Percentiles rank a stretch among this genome's conserved stretches.
phyloP scores from a whole-genome alignment of 2,329 filamentous ascomycete genomes.

The Hirsutella thompsonii region DNA sequence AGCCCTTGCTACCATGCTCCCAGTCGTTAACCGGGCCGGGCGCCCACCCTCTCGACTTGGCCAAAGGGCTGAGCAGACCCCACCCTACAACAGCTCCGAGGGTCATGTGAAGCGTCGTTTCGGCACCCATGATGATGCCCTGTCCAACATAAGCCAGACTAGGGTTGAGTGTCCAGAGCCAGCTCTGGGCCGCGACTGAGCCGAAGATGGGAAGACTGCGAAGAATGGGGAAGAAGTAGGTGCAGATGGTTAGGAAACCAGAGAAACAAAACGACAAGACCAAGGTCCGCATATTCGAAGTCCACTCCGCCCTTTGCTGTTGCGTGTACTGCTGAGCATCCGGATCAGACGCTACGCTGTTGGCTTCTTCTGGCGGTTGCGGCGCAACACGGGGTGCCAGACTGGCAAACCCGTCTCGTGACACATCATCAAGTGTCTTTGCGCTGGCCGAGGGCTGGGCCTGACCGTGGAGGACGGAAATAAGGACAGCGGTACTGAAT shows the following conservation, averaged over 20 bases:
- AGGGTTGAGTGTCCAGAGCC: slow-evolving; percentile 94
- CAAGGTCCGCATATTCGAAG: slow-evolving; percentile 39
- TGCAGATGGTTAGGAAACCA: slow-evolving; percentile 60
- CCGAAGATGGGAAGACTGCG: slow-evolving; percentile 85
- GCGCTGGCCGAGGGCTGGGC: slow-evolving; percentile 19
- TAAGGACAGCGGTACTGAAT: slow-evolving; percentile 89
- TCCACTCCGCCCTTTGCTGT: slow-evolving; percentile 23
- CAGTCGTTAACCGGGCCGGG: slow-evolving; percentile 77
- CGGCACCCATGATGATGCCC: slow-evolving; percentile 95
- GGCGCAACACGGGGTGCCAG: slow-evolving; percentile 15
- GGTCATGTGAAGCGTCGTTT: slow-evolving; percentile 92
- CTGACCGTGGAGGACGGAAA: slow-evolving; percentile 71
- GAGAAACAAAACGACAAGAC: slow-evolving; percentile 45
- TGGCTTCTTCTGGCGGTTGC: slow-evolving; percentile 9
- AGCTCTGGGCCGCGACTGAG: slow-evolving; percentile 55
- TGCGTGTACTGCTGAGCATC: slow-evolving; percentile 17
- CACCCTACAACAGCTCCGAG: slow-evolving; percentile 81
- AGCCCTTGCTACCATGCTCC: slow-evolving; percentile 89
- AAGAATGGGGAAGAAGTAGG: slow-evolving; percentile 80
- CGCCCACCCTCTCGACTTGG: slow-evolving; percentile 79
- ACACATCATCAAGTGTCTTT: slow-evolving; percentile 20
- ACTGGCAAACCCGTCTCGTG: slow-evolving; percentile 28
- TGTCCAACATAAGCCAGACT: slow-evolving; percentile 96
- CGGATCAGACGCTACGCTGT: slow-evolving; percentile 5
- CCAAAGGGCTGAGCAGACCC: slow-evolving; percentile 80